A percentile compares a stretch with the other conserved stretches of the same genome.
These are phyloP conservation scores for Pachysandra terminalis DNA, from an alignment of 164 flowering plant genomes.

Conservation along the genomic window DNA sequence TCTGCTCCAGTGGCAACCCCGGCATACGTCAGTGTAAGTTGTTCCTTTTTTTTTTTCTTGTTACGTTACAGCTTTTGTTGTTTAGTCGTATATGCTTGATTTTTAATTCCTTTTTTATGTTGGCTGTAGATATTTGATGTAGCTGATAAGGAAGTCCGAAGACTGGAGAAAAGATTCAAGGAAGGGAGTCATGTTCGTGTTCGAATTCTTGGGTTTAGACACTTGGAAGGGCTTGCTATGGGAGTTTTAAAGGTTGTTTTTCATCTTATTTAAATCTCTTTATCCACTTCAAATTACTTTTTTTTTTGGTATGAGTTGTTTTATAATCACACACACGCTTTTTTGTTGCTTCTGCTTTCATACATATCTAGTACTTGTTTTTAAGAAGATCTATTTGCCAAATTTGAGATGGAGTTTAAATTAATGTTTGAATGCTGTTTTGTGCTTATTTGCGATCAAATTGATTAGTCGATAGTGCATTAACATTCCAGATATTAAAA, in stretches of 20 bases:
- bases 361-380: too few relatives aligned
- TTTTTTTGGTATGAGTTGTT: too few relatives aligned
- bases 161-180: conserved; percentile 67
- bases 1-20: conserved; percentile 65
- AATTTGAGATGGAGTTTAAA: too few relatives aligned
- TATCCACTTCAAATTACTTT: neutral
- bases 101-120: conserved; percentile 6
- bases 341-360: too few relatives aligned
- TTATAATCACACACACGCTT: too few relatives aligned
- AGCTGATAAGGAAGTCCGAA: conserved; percentile 58
- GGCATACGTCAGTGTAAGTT: conserved; percentile 74
- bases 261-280: neutral
- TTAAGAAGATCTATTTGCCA: too few relatives aligned
- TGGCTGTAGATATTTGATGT: conserved; percentile 59
- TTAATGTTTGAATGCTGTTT: too few relatives aligned
- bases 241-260: conserved; percentile 69
- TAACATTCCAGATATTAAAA: too few relatives aligned
- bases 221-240: conserved; percentile 82
- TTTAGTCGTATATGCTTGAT: neutral
- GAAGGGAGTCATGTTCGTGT: conserved; percentile 71
- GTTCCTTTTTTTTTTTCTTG: neutral
- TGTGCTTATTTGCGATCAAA: too few relatives aligned
- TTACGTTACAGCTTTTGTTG: neutral
- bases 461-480: too few relatives aligned
- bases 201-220: conserved; percentile 75